Percentiles rank a stretch among this genome's conserved stretches.
These are phyloP conservation scores for Gracilariopsis chorda DNA, from an alignment of 23 red algal species.

Conservation along the genomic window DNA sequence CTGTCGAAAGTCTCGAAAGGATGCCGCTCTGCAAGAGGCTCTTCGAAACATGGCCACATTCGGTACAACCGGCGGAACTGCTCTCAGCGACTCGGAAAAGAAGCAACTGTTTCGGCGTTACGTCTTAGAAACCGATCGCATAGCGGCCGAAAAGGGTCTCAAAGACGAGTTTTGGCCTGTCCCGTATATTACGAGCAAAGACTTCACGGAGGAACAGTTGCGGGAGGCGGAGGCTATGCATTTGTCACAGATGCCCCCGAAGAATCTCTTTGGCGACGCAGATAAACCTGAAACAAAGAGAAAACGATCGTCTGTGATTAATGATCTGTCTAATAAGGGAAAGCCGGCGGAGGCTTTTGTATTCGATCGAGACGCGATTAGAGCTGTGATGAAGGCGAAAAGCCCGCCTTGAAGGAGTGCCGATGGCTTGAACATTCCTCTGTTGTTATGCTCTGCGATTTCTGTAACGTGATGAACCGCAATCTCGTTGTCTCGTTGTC, in stretches of 20 bases:
- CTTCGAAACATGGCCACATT: conserved; percentile 40
- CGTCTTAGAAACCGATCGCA: conserved; percentile 50
- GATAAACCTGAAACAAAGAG: not conserved
- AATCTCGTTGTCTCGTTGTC: no score
- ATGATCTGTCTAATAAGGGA: not conserved
- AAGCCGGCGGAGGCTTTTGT: not conserved
- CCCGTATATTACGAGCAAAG: conserved; percentile 46
- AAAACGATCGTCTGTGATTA: not conserved
- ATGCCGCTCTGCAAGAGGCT: conserved; percentile 13
- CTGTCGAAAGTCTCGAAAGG: not conserved
- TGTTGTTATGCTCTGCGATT: no score
- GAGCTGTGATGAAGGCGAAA: not conserved
- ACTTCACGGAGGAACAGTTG: conserved; percentile 32
- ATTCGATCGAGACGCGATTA: conserved; percentile 10
- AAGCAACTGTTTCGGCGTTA: conserved; percentile 45
- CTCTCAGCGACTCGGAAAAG: conserved; percentile 26
- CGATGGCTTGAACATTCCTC: not conserved
- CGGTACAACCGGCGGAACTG: conserved; percentile 1
- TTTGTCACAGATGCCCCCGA: not conserved
- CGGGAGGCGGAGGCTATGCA: conserved; percentile 20
- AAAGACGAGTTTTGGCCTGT: conserved; percentile 67
- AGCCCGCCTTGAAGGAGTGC: not conserved
- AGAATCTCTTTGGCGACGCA: not conserved
- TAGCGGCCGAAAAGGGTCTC: conserved; percentile 37
- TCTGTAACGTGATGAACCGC: no score